A percentile compares a stretch with the other conserved stretches of the same genome.
Evolutionary conservation across 2,329 filamentous ascomycete species (phyloP).

Genomic region (Aureobasidium sp.): DNA sequence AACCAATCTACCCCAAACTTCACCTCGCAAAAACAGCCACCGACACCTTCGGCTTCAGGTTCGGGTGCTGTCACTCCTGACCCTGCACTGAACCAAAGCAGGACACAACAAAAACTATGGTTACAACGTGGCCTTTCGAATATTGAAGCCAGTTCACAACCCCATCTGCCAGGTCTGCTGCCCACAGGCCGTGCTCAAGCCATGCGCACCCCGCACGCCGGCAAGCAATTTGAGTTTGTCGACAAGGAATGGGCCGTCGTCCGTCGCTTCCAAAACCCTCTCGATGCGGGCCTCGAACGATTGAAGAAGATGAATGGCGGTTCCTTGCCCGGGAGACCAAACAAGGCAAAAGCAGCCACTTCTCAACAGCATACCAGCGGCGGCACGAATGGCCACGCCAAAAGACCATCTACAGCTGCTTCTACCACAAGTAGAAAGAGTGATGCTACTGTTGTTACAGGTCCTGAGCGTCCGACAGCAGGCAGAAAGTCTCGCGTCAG

Average conservation of each 20-base stretch:
- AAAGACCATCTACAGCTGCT: neutral
- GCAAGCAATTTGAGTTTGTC: constrained; percentile 56
- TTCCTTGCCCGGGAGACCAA: constrained; percentile 24
- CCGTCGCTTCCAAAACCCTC: constrained; percentile 62
- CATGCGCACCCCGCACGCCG: constrained; percentile 46
- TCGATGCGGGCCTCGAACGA: constrained; percentile 55
- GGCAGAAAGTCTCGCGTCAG: constrained; percentile 16
- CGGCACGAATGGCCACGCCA: constrained; percentile 6
- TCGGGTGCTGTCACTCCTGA: constrained; percentile 18
- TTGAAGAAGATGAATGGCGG: constrained; percentile 29
- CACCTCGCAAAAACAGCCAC: constrained; percentile 19
- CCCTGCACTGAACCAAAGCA: constrained; percentile 40
- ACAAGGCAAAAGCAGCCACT: constrained; percentile 23
- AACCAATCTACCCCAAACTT: constrained; percentile 20
- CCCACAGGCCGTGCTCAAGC: constrained; percentile 33
- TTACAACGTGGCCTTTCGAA: constrained; percentile 66
- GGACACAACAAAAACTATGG: constrained; percentile 70
- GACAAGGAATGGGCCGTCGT: constrained; percentile 70
- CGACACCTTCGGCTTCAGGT: constrained; percentile 26
- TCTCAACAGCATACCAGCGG: constrained; percentile 33
- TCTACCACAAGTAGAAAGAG: constrained; percentile 12
- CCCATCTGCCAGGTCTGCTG: constrained; percentile 37
- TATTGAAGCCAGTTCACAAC: constrained; percentile 52
- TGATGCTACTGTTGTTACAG: neutral
- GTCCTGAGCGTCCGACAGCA: constrained; percentile 19